Percentiles rank a stretch among this genome's conserved stretches.
These are phyloP conservation scores for Colletotrichum tabaci DNA, from an alignment of 2,329 filamentous ascomycete species.

Conservation along the genomic window DNA sequence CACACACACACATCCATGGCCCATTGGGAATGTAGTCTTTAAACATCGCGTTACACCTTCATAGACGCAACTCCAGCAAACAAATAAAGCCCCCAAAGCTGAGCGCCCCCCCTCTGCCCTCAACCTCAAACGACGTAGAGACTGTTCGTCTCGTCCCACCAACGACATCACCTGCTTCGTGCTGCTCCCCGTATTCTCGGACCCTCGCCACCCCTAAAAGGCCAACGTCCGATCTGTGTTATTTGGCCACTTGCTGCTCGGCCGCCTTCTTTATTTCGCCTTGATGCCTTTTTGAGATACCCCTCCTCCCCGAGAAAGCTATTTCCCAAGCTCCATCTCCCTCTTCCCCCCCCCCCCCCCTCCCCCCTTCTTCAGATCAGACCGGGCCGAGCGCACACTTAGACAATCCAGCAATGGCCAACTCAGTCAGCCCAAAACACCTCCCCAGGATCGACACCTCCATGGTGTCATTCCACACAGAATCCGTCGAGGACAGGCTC, in stretches of 20 bases:
- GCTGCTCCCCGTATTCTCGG: constrained; percentile 18
- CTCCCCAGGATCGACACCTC: constrained; percentile 47
- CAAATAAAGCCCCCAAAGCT: constrained; percentile 14
- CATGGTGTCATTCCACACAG: constrained; percentile 35
- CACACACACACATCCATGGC: background rate
- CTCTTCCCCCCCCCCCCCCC: background rate
- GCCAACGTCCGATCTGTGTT: constrained; percentile 30
- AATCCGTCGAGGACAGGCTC: constrained; percentile 50
- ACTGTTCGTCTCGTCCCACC: constrained; percentile 32
- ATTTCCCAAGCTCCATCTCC: background rate
- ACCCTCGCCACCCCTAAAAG: constrained; percentile 13
- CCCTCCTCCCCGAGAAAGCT: constrained; percentile 17
- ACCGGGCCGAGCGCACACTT: constrained; percentile 18
- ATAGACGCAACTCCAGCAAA: constrained; percentile 29
- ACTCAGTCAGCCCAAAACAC: constrained; percentile 29
- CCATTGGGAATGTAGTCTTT: background rate
- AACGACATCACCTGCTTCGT: constrained; percentile 11
- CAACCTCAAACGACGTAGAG: background rate
- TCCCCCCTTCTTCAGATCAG: constrained; percentile 29
- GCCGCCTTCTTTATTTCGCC: constrained; percentile 25
- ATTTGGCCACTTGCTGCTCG: constrained; percentile 27
- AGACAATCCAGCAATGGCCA: constrained; percentile 24
- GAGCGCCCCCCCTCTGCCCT: background rate
- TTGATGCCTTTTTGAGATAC: constrained; percentile 42
- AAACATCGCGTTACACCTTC: constrained; percentile 11